Conservation (phyloP, 768 basidiomycete genomes). For the Lactarius indigo region DNA sequence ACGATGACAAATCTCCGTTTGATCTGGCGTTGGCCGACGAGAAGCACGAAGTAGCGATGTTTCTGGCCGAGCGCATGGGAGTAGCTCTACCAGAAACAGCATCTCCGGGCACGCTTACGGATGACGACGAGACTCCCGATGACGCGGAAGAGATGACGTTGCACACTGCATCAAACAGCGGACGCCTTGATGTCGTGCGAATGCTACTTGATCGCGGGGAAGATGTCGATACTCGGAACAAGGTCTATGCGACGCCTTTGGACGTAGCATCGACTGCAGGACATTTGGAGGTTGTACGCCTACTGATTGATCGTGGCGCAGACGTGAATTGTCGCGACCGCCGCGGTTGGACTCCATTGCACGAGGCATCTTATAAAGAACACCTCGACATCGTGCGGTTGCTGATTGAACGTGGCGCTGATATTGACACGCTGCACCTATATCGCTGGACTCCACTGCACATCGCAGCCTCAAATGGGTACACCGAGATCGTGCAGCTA, state of each 20-base stretch:
- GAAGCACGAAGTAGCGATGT: not conserved
- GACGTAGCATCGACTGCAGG: not conserved
- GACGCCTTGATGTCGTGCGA: not conserved
- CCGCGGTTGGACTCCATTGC: not conserved
- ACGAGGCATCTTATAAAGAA: not conserved
- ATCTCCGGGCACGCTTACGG: not conserved
- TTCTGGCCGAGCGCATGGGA: not conserved
- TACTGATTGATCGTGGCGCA: not conserved
- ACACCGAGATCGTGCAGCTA: not conserved
- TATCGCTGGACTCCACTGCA: not conserved
- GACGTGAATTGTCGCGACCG: not conserved
- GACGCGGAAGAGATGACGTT: not conserved
- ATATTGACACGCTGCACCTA: not conserved
- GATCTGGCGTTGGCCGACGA: not conserved
- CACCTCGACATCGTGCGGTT: not conserved
- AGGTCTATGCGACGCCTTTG: not conserved
- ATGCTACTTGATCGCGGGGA: not conserved
- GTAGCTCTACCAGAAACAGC: not conserved
- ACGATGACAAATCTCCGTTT: not conserved
- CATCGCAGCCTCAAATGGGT: accelerated
- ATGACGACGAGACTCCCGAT: not conserved
- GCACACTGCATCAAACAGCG: not conserved
- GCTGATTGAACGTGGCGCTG: not conserved
- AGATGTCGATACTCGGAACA: not conserved
- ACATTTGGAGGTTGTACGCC: not conserved